A percentile compares a stretch with the other conserved stretches of the same genome.
phyloP scores from a whole-genome alignment of 768 basidiomycete genomes.

The Lentinula aciculospora region DNA sequence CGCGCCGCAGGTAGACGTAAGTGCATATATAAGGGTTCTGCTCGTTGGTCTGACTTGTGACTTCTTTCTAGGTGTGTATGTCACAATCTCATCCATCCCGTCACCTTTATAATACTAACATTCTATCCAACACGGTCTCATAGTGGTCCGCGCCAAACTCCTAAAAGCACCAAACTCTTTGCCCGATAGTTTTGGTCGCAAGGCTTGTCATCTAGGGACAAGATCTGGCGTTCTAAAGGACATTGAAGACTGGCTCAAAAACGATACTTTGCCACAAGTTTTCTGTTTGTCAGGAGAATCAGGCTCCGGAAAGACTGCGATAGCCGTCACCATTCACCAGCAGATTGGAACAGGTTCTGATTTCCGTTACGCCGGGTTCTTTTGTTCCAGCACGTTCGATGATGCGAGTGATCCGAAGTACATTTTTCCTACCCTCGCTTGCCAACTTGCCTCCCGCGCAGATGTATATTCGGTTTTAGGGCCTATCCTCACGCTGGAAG shows the following conservation, averaged over 20 bases:
- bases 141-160: neutral
- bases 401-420: neutral
- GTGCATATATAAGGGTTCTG: neutral
- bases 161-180: neutral
- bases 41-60: neutral
- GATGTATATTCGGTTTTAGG: neutral
- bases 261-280: neutral
- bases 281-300: neutral
- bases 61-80: neutral
- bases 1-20: neutral
- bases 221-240: neutral
- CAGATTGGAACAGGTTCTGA: neutral
- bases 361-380: neutral
- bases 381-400: slow-evolving; percentile 3
- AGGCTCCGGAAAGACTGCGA: slow-evolving; percentile 1
- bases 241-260: neutral
- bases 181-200: neutral
- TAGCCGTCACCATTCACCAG: neutral
- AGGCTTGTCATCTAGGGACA: neutral
- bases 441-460: neutral
- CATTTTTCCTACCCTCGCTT: slow-evolving; percentile 4
- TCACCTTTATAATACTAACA: neutral
- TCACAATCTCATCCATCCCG: neutral
- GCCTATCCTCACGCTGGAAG: neutral
- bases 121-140: neutral